phyloP scores from a whole-genome alignment of 495 filamentous ascomycete genomes.

The Cercophora scortea region DNA sequence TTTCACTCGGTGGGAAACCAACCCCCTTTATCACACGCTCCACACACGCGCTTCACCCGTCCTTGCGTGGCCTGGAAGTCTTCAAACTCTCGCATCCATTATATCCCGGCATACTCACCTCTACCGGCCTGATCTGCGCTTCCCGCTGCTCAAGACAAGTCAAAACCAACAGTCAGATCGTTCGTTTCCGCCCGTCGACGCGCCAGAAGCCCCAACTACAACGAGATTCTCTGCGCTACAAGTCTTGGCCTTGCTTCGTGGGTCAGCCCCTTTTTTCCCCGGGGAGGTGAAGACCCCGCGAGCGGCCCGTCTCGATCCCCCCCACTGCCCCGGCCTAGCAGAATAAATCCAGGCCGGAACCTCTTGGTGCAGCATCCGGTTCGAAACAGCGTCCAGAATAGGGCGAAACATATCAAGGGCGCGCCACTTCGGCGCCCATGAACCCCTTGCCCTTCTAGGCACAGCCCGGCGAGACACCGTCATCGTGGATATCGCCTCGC shows the following conservation, averaged over 20 bases:
- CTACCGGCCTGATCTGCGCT: too few relatives aligned
- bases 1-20: constrained; percentile 8
- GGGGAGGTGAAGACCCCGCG: too few relatives aligned
- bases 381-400: neutral
- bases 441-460: constrained; percentile 17
- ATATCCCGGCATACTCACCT: neutral
- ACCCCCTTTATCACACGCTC: constrained; percentile 6
- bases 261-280: too few relatives aligned
- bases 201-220: too few relatives aligned
- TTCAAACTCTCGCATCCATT: neutral
- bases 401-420: constrained; percentile 1
- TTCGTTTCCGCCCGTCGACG: too few relatives aligned
- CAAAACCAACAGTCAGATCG: too few relatives aligned
- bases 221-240: too few relatives aligned
- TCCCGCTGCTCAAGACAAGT: too few relatives aligned
- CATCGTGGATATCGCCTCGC: constrained; percentile 85
- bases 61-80: neutral
- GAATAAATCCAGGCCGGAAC: neutral
- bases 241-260: too few relatives aligned
- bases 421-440: constrained; percentile 13
- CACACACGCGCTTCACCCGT: neutral
- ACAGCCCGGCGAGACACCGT: constrained; percentile 38
- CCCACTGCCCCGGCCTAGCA: too few relatives aligned
- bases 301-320: too few relatives aligned
- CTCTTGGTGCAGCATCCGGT: constrained; percentile 1